Evolutionary conservation across 176 grass and related monocot species (phyloP).

Genomic region (Oropetium thomaeum): DNA sequence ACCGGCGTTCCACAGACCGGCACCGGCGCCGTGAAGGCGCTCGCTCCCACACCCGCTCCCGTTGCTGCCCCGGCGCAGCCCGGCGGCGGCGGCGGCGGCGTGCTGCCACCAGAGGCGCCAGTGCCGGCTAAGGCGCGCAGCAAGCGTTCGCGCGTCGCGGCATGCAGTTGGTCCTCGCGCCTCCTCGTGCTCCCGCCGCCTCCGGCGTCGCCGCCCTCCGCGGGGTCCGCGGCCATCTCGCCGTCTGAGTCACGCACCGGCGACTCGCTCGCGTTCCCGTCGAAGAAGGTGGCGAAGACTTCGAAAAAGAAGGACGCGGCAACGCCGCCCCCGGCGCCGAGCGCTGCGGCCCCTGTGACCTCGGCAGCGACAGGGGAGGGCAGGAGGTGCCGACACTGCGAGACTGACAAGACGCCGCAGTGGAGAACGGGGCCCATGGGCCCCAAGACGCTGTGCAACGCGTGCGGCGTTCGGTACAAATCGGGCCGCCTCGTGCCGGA

Average conservation of each 20-base stretch:
- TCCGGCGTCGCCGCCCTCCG: constrained; percentile 18
- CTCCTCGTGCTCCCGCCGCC: constrained; percentile 45
- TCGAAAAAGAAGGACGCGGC: constrained; percentile 60
- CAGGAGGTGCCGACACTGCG: constrained; percentile 81
- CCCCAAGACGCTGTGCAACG: constrained; percentile 98
- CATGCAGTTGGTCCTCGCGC: constrained; percentile 64
- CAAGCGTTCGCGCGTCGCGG: constrained; percentile 63
- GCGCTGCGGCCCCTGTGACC: neutral
- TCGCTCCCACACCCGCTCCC: neutral
- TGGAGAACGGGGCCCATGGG: constrained; percentile 95
- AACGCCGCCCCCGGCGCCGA: neutral
- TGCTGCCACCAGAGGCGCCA: constrained; percentile 25
- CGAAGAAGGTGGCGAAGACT: constrained; percentile 44
- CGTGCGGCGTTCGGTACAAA: constrained; percentile 90
- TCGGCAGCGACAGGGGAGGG: constrained; percentile 26
- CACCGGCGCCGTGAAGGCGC: neutral
- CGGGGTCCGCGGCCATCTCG: constrained; percentile 37
- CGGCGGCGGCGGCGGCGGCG: neutral
- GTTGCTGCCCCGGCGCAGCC: neutral
- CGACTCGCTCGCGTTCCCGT: constrained; percentile 9
- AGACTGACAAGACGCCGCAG: constrained; percentile 96
- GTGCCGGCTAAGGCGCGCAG: constrained; percentile 65
- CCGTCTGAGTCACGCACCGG: constrained; percentile 46
- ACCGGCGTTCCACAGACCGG: constrained; percentile 40
- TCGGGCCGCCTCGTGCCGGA: constrained; percentile 89